Conservation (phyloP, 2,329 filamentous ascomycete species). For the Coniochaeta sp. region DNA sequence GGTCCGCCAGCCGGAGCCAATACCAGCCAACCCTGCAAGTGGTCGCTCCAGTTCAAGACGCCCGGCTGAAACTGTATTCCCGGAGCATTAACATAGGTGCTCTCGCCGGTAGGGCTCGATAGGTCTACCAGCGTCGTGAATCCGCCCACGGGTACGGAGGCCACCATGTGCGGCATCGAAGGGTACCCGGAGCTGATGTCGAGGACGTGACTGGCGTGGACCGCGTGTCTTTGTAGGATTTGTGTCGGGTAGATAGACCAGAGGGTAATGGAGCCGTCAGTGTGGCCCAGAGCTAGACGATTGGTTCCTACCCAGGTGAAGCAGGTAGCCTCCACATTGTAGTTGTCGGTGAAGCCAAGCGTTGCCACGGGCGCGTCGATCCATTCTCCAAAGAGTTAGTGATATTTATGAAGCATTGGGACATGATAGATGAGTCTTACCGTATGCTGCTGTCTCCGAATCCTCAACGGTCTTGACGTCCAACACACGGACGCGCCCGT, state of each 20-base stretch:
- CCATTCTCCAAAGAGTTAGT: conserved; percentile 27
- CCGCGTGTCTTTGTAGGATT: conserved; percentile 41
- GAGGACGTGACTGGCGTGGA: conserved; percentile 46
- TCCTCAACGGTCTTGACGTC: conserved; percentile 25
- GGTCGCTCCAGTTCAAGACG: conserved; percentile 46
- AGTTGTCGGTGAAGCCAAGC: conserved; percentile 37
- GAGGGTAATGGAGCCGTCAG: conserved; percentile 46
- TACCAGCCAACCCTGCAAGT: conserved; percentile 46
- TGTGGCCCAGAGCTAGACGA: conserved; percentile 46
- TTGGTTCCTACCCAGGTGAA: conserved; percentile 50
- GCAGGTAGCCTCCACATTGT: conserved; percentile 39
- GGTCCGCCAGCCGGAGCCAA: conserved; percentile 45
- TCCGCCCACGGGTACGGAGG: conserved; percentile 47
- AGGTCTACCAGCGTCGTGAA: conserved; percentile 45
- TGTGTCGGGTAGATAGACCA: conserved; percentile 46
- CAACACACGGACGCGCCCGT: conserved; percentile 43
- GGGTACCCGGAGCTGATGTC: conserved; percentile 50
- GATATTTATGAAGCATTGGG: background rate
- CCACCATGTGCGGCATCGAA: conserved; percentile 46
- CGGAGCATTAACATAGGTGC: conserved; percentile 43
- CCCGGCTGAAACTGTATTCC: conserved; percentile 44
- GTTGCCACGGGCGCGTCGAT: conserved; percentile 34
- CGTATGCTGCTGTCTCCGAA: conserved; percentile 23
- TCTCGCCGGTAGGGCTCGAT: conserved; percentile 41
- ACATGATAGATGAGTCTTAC: conserved; percentile 22